A percentile compares a stretch with the other conserved stretches of the same genome.
phyloP scores from a whole-genome alignment of 2,329 filamentous ascomycete species.

The Phialophora tarda region DNA sequence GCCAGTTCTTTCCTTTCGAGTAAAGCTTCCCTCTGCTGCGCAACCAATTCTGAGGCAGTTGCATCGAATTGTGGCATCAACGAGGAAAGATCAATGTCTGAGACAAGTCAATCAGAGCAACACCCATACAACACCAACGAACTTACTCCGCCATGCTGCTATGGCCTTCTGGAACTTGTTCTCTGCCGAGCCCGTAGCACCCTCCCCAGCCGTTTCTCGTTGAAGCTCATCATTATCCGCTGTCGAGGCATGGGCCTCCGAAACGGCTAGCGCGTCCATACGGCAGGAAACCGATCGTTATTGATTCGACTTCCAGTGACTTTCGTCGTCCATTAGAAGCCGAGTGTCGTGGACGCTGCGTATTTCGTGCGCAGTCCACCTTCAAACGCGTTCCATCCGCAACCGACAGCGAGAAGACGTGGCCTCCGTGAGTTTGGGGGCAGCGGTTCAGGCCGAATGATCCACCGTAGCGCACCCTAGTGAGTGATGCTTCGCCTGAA shows the following conservation, averaged over 20 bases:
- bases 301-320: background rate
- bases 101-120: slow-evolving; percentile 20
- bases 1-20: slow-evolving; percentile 95
- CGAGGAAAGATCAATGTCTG: slow-evolving; percentile 84
- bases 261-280: slow-evolving; percentile 54
- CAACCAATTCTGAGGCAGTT: slow-evolving; percentile 92
- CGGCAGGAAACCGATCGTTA: slow-evolving; percentile 17
- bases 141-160: slow-evolving; percentile 87
- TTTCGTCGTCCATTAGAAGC: slow-evolving; percentile 11
- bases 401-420: background rate
- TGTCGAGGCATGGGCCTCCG: slow-evolving; percentile 48
- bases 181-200: slow-evolving; percentile 60
- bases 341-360: background rate
- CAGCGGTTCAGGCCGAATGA: background rate
- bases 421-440: background rate
- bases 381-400: background rate
- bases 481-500: background rate
- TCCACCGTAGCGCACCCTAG: background rate
- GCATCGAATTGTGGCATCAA: slow-evolving; percentile 86
- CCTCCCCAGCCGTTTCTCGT: slow-evolving; percentile 40
- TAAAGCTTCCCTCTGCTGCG: slow-evolving; percentile 92
- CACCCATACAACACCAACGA: slow-evolving; percentile 4
- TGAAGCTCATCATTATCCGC: slow-evolving; percentile 42
- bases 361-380: background rate
- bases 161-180: slow-evolving; percentile 98